Evolutionary conservation across 2,329 filamentous ascomycete genomes (phyloP).

Genomic region (Ophiostoma ulmi): DNA sequence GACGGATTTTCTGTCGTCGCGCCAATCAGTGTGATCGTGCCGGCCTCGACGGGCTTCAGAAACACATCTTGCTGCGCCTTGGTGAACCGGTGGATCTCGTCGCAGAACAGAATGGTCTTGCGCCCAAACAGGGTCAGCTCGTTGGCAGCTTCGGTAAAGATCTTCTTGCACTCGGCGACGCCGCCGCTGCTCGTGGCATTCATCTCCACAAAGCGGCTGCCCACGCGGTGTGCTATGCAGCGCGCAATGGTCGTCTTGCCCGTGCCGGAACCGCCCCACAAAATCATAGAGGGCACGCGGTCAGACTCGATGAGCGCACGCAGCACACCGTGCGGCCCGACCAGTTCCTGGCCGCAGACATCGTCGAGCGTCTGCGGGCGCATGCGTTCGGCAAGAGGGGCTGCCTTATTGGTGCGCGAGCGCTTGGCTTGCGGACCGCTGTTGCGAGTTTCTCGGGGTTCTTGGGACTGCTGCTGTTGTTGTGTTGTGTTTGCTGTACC

Average conservation of each 20-base stretch:
- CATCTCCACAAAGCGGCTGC: constrained; percentile 87
- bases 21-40: constrained; percentile 84
- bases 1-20: constrained; percentile 96
- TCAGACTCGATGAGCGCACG: constrained; percentile 80
- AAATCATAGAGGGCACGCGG: constrained; percentile 86
- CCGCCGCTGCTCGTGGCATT: constrained; percentile 88
- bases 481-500: not conserved
- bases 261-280: constrained; percentile 80
- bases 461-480: constrained; percentile 15
- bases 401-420: constrained; percentile 63
- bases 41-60: constrained; percentile 83
- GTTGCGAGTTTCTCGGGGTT: not conserved
- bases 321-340: constrained; percentile 77
- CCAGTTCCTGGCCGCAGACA: constrained; percentile 85
- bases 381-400: constrained; percentile 91
- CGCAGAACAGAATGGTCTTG: constrained; percentile 94
- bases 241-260: constrained; percentile 90
- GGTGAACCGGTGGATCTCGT: constrained; percentile 89
- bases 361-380: constrained; percentile 77
- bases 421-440: constrained; percentile 53
- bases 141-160: constrained; percentile 77
- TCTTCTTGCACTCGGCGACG: constrained; percentile 84
- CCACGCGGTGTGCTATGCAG: constrained; percentile 77
- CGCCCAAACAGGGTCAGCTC: constrained; percentile 77
- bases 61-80: constrained; percentile 96